A percentile compares a stretch with the other conserved stretches of the same genome.
These are phyloP conservation scores for Spirogloea muscicola DNA, from an alignment of 139 green algal species.

Conservation along the genomic window DNA sequence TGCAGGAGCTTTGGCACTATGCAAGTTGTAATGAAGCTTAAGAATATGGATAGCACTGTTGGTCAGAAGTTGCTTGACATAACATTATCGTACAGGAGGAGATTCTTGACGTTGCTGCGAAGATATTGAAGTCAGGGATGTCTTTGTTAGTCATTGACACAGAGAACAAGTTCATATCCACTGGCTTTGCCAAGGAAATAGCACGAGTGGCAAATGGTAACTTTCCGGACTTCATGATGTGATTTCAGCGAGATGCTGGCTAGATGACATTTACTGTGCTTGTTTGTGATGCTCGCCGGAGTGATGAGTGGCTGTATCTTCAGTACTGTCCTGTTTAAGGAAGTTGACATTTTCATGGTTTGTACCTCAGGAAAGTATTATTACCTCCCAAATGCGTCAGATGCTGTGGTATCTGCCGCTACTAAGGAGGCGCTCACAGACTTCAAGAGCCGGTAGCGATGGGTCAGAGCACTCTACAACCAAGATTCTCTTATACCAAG, in stretches of 20 bases:
- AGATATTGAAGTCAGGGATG: conserved; percentile 63
- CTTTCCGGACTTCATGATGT: not conserved
- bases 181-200: conserved; percentile 97
- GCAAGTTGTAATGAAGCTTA: too few relatives aligned
- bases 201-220: conserved; percentile 66
- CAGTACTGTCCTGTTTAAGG: too few relatives aligned
- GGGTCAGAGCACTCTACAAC: too few relatives aligned
- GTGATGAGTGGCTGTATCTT: too few relatives aligned
- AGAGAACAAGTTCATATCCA: conserved; percentile 99
- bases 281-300: too few relatives aligned
- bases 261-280: too few relatives aligned
- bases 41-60: too few relatives aligned
- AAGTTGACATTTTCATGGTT: not conserved
- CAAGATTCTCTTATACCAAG: too few relatives aligned
- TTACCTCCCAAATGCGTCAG: conserved; percentile 91
- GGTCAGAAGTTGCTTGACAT: too few relatives aligned
- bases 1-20: too few relatives aligned
- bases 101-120: conserved; percentile 87
- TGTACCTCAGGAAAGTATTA: conserved; percentile 70
- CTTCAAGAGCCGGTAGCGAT: conserved; percentile 63
- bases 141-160: conserved; percentile 98
- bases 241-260: too few relatives aligned
- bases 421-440: conserved; percentile 76
- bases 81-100: conserved; percentile 62
- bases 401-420: conserved; percentile 81